Percentiles rank a stretch among this genome's conserved stretches.
Evolutionary conservation across 2,329 filamentous ascomycete species (phyloP).

Genomic region (Tolypocladium pustulatum): DNA sequence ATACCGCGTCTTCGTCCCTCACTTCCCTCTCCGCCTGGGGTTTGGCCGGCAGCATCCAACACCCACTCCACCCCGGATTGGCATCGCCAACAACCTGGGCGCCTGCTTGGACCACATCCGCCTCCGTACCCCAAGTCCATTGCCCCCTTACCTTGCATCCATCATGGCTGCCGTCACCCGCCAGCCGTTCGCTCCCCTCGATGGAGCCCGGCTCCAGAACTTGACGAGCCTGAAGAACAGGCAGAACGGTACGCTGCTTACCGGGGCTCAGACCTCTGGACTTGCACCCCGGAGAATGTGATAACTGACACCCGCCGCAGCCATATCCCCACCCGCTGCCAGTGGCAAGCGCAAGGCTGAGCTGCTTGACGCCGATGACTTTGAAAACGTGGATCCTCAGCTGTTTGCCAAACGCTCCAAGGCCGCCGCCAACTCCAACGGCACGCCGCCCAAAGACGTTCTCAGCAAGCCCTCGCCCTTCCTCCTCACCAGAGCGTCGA

Average conservation of each 20-base stretch:
- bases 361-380: slow-evolving; percentile 38
- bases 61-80: background rate
- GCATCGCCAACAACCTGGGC: background rate
- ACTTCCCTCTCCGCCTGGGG: background rate
- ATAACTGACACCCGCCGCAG: slow-evolving; percentile 23
- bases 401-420: slow-evolving; percentile 51
- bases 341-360: slow-evolving; percentile 47
- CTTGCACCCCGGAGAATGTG: background rate
- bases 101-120: background rate
- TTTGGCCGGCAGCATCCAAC: background rate
- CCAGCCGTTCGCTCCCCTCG: slow-evolving; percentile 67
- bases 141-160: slow-evolving; percentile 1
- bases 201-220: slow-evolving; percentile 57
- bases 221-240: slow-evolving; percentile 69
- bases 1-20: background rate
- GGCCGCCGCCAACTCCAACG: slow-evolving; percentile 28
- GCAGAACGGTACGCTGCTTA: slow-evolving; percentile 52
- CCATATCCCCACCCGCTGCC: slow-evolving; percentile 22
- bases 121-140: no score
- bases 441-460: slow-evolving; percentile 29
- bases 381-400: slow-evolving; percentile 51
- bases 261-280: background rate
- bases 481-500: slow-evolving; percentile 29
- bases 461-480: slow-evolving; percentile 42
- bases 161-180: slow-evolving; percentile 48